Conservation (phyloP, 129 eudicot genomes). For the Glebionis coronaria region DNA sequence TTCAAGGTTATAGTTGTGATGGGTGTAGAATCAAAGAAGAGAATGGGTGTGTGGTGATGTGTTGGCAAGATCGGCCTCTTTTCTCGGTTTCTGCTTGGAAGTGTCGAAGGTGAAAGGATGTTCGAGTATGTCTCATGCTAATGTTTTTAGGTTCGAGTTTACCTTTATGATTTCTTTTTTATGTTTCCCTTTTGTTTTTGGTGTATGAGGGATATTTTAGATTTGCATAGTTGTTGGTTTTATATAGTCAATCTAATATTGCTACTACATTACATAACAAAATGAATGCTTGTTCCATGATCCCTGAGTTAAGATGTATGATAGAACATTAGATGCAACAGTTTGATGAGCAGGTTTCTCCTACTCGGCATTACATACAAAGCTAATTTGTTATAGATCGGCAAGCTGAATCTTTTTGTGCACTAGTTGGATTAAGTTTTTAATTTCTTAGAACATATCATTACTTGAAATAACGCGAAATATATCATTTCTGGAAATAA, state of each 20-base stretch:
- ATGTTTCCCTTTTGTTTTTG: slow-evolving; percentile 13
- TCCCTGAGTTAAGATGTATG: not conserved
- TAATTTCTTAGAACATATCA: too few species aligned
- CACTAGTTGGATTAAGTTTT: too few species aligned
- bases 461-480: too few species aligned
- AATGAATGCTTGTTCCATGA: slow-evolving; percentile 7
- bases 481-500: too few species aligned
- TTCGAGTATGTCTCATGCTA: not conserved
- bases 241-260: slow-evolving; percentile 17
- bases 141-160: not conserved
- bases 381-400: too few species aligned
- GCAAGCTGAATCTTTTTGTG: too few species aligned
- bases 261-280: slow-evolving; percentile 13
- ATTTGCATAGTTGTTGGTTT: slow-evolving; percentile 26
- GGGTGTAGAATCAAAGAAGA: slow-evolving; percentile 95
- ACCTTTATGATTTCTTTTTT: not conserved
- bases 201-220: slow-evolving; percentile 19
- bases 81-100: slow-evolving; percentile 87
- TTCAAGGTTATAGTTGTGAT: slow-evolving; percentile 70
- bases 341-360: too few species aligned
- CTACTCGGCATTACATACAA: too few species aligned
- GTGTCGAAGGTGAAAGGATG: slow-evolving; percentile 59
- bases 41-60: slow-evolving; percentile 79
- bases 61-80: slow-evolving; percentile 96
- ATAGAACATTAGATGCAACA: not conserved